Base-by-base conservation (phyloP, 2,329 filamentous ascomycete genomes). In the Fusarium papillatum region DNA sequence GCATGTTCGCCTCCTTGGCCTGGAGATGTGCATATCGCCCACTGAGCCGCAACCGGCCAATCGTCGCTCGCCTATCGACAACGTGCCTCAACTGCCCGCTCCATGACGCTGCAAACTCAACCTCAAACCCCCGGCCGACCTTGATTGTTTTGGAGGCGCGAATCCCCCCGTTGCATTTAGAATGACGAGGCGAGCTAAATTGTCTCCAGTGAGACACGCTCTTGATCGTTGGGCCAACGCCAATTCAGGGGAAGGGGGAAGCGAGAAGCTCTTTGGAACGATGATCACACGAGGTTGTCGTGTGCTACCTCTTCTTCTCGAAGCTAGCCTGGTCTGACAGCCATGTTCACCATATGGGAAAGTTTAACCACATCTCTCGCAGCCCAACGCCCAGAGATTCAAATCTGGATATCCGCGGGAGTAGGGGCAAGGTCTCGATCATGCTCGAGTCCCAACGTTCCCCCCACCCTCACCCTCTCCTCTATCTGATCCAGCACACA, bases 1-100 rank as follows among this genome's bases (percentile, higher is more conserved):
- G 61, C 64, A 74, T 75, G 59, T 60, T 71, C 26, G 68, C 61
- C 39, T 67, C 38, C 62, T 53, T 74, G 64, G 68, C 70, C 64
- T 71, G 69, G 46, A 71, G 72, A 75, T 70, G 69, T 70, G 74
- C 69, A 76, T 71, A 66, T 73, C 69, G 43, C 57, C 63, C 39
- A 55, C 46, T 26, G 64, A 74, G 63, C 66, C 50, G 53, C 66
- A 67, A 63, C 61, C 61, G 64, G 64, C 78, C 78, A 80, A 80
- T 80, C 46, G 72, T 70, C 46, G 67, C 60, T 59, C 73, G 66
- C 55, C 68, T 66, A 59, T 41, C 60, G 67, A 76, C 78, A 80
- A 80, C 78, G 78, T 80, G 78, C 76, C 73, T 78, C 26, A n/a
- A 68, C 50, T 67, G 75, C 64, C 60, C 64, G 64, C 70, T 70